Conservation (phyloP, 495 filamentous ascomycete genomes). For the Penicillium psychrofluorescens region DNA sequence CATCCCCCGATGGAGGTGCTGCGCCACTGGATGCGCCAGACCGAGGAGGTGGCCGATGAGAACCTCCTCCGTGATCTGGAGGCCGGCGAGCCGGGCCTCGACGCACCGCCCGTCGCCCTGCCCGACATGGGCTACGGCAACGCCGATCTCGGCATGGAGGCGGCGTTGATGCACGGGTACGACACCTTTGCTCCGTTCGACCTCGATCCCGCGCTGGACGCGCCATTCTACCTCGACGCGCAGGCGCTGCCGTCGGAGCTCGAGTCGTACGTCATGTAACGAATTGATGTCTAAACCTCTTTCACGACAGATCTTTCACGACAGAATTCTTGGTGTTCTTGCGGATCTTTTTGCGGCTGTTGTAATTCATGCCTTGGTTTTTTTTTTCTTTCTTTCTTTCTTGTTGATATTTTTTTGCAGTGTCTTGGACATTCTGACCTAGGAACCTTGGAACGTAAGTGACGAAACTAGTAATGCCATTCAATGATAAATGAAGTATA, state of each 20-base stretch:
- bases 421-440: neutral
- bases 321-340: neutral
- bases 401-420: slow-evolving; percentile 5
- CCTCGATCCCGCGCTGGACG: slow-evolving; percentile 22
- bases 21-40: slow-evolving; percentile 76
- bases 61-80: slow-evolving; percentile 8
- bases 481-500: no score
- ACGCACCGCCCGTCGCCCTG: neutral
- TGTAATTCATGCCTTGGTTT: slow-evolving; percentile 4
- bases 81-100: neutral
- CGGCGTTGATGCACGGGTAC: slow-evolving; percentile 23
- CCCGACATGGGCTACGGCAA: neutral
- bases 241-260: slow-evolving; percentile 26
- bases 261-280: slow-evolving; percentile 30
- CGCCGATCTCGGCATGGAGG: slow-evolving; percentile 17
- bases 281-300: slow-evolving; percentile 5
- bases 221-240: slow-evolving; percentile 28
- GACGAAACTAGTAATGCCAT: no score
- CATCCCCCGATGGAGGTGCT: slow-evolving; percentile 74
- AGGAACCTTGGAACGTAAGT: no score
- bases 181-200: slow-evolving; percentile 19
- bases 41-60: slow-evolving; percentile 42
- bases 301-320: neutral
- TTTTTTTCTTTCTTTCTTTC: slow-evolving; percentile 1
- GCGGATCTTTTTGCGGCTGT: slow-evolving; percentile 1